Conservation (phyloP, 805 yeast genomes). For the Jamesozyma spencerorum region DNA sequence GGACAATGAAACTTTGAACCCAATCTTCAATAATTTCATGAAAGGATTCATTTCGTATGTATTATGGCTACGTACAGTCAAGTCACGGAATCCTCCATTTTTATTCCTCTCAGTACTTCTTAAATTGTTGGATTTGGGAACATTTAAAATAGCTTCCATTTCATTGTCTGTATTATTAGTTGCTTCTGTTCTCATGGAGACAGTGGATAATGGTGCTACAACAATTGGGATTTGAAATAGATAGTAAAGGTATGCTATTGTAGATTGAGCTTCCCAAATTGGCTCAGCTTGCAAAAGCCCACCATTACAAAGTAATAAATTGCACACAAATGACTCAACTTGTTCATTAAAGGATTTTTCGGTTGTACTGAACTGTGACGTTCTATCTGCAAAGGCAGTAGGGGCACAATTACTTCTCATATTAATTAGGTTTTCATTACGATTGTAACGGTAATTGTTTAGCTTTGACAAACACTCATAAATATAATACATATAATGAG, state of each 20-base stretch:
- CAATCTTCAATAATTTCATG: slow-evolving; percentile 24
- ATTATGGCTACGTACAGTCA: slow-evolving; percentile 14
- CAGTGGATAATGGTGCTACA: slow-evolving; percentile 27
- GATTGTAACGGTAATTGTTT: slow-evolving; percentile 12
- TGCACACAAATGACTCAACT: slow-evolving; percentile 23
- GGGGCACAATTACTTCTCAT: slow-evolving; percentile 21
- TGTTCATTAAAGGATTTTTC: slow-evolving; percentile 19
- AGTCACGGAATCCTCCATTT: slow-evolving; percentile 12
- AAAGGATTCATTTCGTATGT: slow-evolving; percentile 25
- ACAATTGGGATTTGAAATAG: slow-evolving; percentile 25
- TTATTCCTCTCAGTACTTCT: background rate
- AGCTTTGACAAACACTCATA: slow-evolving; percentile 18
- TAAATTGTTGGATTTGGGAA: background rate
- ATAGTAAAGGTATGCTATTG: slow-evolving; percentile 20
- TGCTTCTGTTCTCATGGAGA: slow-evolving; percentile 2
- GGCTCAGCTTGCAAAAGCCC: slow-evolving; percentile 26
- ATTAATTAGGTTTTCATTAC: slow-evolving; percentile 14
- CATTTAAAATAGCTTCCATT: background rate
- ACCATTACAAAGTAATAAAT: slow-evolving; percentile 24
- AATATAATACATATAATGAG: slow-evolving; percentile 33
- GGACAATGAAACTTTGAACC: slow-evolving; percentile 22
- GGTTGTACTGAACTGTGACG: slow-evolving; percentile 22
- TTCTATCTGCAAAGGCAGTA: slow-evolving; percentile 12
- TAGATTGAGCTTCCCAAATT: slow-evolving; percentile 18
- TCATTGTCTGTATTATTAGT: slow-evolving; percentile 1